Percentiles rank a stretch among this genome's conserved stretches.
Evolutionary conservation across 495 filamentous ascomycete genomes (phyloP).

Genomic region (Xylaria longipes): DNA sequence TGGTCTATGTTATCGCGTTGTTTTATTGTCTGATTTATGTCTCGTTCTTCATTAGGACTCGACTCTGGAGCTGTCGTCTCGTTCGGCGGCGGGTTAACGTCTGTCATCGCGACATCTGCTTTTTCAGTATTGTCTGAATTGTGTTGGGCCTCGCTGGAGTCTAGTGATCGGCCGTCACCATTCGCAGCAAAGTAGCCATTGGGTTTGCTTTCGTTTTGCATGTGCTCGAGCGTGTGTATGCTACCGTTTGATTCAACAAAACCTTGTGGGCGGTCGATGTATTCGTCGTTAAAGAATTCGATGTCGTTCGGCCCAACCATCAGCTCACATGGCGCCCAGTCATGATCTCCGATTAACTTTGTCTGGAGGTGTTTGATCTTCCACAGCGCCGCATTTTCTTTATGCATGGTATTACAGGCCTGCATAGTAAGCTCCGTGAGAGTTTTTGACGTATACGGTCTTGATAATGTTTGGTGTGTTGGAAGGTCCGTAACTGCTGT

Average conservation of each 20-base stretch:
- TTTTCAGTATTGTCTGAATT: slow-evolving; percentile 26
- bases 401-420: slow-evolving; percentile 71
- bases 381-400: slow-evolving; percentile 77
- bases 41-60: slow-evolving; percentile 16
- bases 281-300: slow-evolving; percentile 53
- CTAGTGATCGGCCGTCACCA: slow-evolving; percentile 10
- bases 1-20: slow-evolving; percentile 13
- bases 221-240: slow-evolving; percentile 27
- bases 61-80: slow-evolving; percentile 10
- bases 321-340: slow-evolving; percentile 75
- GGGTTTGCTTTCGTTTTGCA: slow-evolving; percentile 24
- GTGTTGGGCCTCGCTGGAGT: slow-evolving; percentile 6
- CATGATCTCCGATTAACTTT: slow-evolving; percentile 77
- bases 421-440: slow-evolving; percentile 80
- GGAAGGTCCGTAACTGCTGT: slow-evolving; percentile 86
- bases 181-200: slow-evolving; percentile 20
- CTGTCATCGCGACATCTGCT: slow-evolving; percentile 34
- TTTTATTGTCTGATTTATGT: slow-evolving; percentile 19
- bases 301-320: slow-evolving; percentile 64
- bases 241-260: slow-evolving; percentile 33
- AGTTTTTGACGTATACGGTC: slow-evolving; percentile 79
- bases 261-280: slow-evolving; percentile 34
- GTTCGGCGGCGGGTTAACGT: slow-evolving; percentile 26
- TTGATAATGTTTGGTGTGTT: slow-evolving; percentile 80
- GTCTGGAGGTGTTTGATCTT: slow-evolving; percentile 78